Conservation (phyloP, 179 eudicot species). For the Beta macrorhiza region DNA sequence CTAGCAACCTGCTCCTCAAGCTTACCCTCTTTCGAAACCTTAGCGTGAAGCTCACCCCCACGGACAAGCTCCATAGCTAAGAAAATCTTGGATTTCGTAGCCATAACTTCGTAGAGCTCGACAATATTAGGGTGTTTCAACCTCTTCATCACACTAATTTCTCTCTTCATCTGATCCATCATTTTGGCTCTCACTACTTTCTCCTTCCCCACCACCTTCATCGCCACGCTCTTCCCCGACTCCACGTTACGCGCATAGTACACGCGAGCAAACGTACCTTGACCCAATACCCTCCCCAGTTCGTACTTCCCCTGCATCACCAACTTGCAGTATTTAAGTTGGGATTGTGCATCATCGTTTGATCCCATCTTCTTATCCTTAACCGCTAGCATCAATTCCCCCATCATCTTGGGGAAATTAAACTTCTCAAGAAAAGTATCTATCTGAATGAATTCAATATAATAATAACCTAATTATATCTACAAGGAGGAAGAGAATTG, state of each 20-base stretch:
- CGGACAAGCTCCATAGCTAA: slow-evolving; percentile 61
- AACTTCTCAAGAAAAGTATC: neutral
- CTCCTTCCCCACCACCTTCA: slow-evolving; percentile 48
- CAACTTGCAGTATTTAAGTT: slow-evolving; percentile 18
- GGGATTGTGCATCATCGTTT: neutral
- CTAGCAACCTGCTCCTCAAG: slow-evolving; percentile 46
- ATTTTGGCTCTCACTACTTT: slow-evolving; percentile 40
- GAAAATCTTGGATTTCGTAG: slow-evolving; percentile 55
- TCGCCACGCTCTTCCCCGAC: slow-evolving; percentile 37
- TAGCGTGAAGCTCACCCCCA: slow-evolving; percentile 66
- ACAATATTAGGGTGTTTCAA: slow-evolving; percentile 63
- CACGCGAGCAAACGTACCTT: slow-evolving; percentile 71
- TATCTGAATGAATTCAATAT: neutral
- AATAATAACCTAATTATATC: neutral
- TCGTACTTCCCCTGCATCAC: slow-evolving; percentile 51
- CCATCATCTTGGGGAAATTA: slow-evolving; percentile 12
- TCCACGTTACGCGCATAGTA: slow-evolving; percentile 45
- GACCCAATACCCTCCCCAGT: slow-evolving; percentile 59
- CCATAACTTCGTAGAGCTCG: slow-evolving; percentile 61
- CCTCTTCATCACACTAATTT: slow-evolving; percentile 56
- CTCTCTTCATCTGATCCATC: slow-evolving; percentile 59
- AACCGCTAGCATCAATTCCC: slow-evolving; percentile 18
- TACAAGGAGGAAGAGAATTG: neutral
- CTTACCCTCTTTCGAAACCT: slow-evolving; percentile 48
- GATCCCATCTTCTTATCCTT: neutral